Evolutionary conservation across 2,329 filamentous ascomycete genomes (phyloP).

Genomic region (Neoarthrinium moseri): DNA sequence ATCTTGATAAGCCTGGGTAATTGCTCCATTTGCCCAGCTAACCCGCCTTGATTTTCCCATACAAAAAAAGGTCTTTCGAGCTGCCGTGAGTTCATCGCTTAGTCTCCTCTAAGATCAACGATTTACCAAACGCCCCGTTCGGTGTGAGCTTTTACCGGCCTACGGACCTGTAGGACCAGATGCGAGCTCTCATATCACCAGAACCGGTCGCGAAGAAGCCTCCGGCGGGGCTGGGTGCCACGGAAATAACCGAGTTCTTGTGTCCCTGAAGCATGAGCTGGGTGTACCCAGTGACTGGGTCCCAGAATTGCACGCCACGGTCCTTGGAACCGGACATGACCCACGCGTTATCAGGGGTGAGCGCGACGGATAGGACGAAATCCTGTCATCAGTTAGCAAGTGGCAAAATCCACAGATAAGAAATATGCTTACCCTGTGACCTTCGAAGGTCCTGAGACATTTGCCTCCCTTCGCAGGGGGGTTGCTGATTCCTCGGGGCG

Average conservation of each 20-base stretch:
- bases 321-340: constrained; percentile 98
- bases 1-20: no score
- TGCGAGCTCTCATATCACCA: constrained; percentile 94
- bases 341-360: constrained; percentile 93
- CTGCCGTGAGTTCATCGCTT: no score
- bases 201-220: constrained; percentile 93
- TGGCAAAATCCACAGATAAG: neutral
- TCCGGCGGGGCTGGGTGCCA: constrained; percentile 87
- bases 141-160: constrained; percentile 1
- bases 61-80: no score
- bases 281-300: constrained; percentile 86
- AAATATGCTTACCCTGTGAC: constrained; percentile 74
- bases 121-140: no score
- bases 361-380: constrained; percentile 92
- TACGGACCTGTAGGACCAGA: constrained; percentile 77
- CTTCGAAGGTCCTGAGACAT: constrained; percentile 95
- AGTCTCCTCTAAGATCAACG: no score
- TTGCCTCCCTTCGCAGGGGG: constrained; percentile 79
- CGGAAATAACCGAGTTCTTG: constrained; percentile 98
- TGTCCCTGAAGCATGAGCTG: constrained; percentile 99
- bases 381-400: constrained; percentile 56
- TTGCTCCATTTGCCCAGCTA: no score
- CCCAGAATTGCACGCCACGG: constrained; percentile 97
- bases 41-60: no score
- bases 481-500: constrained; percentile 65